phyloP scores from a whole-genome alignment of 495 filamentous ascomycete genomes.

The Penicillium longicatenatum region DNA sequence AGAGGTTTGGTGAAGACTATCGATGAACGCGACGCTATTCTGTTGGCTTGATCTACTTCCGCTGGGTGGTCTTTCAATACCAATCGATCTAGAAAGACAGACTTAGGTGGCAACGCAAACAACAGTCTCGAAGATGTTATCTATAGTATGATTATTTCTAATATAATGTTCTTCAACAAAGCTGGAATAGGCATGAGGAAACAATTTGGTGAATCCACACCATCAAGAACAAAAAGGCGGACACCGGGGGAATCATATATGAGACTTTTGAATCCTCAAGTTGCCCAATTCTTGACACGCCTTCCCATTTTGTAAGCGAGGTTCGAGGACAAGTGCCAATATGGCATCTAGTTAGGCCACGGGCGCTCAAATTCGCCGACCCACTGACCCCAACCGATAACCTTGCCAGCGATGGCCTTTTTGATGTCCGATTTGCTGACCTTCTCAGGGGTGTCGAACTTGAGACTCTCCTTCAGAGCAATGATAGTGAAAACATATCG shows the following conservation, averaged over 20 bases:
- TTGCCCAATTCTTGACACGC: not conserved
- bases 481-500: constrained; percentile 54
- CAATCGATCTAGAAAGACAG: not conserved
- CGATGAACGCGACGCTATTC: no score
- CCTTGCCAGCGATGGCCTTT: constrained; percentile 46
- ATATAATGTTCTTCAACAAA: not conserved
- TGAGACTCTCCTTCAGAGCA: constrained; percentile 43
- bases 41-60: not conserved
- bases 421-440: constrained; percentile 46
- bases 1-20: not conserved
- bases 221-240: not conserved
- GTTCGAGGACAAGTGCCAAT: no score
- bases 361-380: constrained; percentile 46
- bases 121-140: not conserved
- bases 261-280: not conserved
- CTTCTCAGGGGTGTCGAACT: constrained; percentile 30
- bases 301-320: not conserved
- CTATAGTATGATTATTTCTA: not conserved
- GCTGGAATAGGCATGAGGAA: not conserved
- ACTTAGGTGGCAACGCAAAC: not conserved
- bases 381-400: constrained; percentile 55
- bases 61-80: not conserved
- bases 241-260: not conserved
- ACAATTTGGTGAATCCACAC: not conserved
- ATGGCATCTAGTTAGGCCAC: not conserved